Evolutionary conservation across 1,284 basidiomycete genomes (phyloP).

Genomic region (Meripilus lineatus): DNA sequence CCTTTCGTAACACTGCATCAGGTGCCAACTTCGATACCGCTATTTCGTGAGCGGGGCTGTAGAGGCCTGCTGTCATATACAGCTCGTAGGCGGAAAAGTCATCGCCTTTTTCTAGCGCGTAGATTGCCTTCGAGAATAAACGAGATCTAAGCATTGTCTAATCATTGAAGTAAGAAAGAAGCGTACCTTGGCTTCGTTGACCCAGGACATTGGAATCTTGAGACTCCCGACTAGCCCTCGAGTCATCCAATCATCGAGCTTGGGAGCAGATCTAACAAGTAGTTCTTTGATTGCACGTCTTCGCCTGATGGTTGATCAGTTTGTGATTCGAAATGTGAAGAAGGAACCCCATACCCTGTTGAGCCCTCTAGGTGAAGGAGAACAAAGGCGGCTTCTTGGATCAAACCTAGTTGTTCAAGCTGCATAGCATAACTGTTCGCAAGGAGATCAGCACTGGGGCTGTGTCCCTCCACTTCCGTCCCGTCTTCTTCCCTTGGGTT

Average conservation of each 20-base stretch:
- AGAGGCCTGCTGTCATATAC: constrained; percentile 68
- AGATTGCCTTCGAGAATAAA: constrained; percentile 49
- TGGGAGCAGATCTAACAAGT: constrained; percentile 68
- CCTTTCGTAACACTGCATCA: constrained; percentile 82
- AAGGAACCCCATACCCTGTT: constrained; percentile 51
- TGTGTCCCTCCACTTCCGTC: constrained; percentile 60
- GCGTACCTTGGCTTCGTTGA: constrained; percentile 80
- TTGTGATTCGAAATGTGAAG: constrained; percentile 3
- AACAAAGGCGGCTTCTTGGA: constrained; percentile 88
- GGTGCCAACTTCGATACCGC: constrained; percentile 84
- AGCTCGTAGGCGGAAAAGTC: constrained; percentile 77
- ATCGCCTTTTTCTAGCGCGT: constrained; percentile 58
- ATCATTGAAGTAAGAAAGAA: constrained; percentile 1
- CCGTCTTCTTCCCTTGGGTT: constrained; percentile 41
- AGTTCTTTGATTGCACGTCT: constrained; percentile 80
- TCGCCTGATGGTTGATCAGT: constrained; percentile 43
- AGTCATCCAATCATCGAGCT: constrained; percentile 65
- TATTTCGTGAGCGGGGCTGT: constrained; percentile 76
- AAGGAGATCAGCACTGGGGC: constrained; percentile 78
- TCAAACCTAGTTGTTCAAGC: constrained; percentile 76
- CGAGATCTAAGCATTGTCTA: constrained; percentile 13
- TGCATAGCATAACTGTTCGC: constrained; percentile 86
- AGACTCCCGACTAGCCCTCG: constrained; percentile 74
- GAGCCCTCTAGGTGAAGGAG: constrained; percentile 84
- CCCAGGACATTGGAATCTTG: constrained; percentile 81